phyloP scores from a whole-genome alignment of 768 basidiomycete species.

The Dentipellis fragilis region DNA sequence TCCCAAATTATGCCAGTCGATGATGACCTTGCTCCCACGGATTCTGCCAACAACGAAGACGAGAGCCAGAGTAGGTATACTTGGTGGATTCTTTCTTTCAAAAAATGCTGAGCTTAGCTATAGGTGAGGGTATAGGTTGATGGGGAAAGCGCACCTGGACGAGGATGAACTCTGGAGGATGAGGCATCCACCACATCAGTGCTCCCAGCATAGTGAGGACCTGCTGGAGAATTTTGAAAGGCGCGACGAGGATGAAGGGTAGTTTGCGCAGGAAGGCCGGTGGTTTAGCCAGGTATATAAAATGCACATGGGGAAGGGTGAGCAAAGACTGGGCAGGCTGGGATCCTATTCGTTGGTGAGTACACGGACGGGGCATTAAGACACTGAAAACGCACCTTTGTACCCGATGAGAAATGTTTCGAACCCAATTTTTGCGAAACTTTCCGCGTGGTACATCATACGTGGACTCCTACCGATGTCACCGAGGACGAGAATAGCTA shows the following conservation, averaged over 20 bases:
- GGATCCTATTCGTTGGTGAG: slow-evolving; percentile 44
- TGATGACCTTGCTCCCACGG: slow-evolving; percentile 77
- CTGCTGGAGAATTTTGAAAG: slow-evolving; percentile 73
- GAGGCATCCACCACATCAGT: slow-evolving; percentile 47
- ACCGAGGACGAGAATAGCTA: slow-evolving; percentile 87
- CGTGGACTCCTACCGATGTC: slow-evolving; percentile 93
- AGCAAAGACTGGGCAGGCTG: slow-evolving; percentile 66
- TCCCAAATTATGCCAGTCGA: slow-evolving; percentile 99
- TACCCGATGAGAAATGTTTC: slow-evolving; percentile 80
- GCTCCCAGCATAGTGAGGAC: slow-evolving; percentile 48
- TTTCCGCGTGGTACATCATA: slow-evolving; percentile 98
- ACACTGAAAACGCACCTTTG: slow-evolving; percentile 40
- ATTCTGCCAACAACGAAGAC: slow-evolving; percentile 64
- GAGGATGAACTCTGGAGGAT: slow-evolving; percentile 76
- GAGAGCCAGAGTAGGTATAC: slow-evolving; percentile 85
- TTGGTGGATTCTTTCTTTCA: slow-evolving; percentile 77
- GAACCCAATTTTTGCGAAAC: slow-evolving; percentile 75
- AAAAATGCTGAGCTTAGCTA: neutral
- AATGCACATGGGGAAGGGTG: slow-evolving; percentile 49
- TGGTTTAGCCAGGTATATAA: slow-evolving; percentile 59
- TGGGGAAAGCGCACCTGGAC: slow-evolving; percentile 60
- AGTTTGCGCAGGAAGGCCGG: slow-evolving; percentile 41
- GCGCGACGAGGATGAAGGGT: slow-evolving; percentile 67
- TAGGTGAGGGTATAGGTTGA: neutral
- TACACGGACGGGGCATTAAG: neutral